These are phyloP conservation scores for Trichosporon sp. DNA, from an alignment of 1,284 basidiomycete species.

Conservation along the genomic window DNA sequence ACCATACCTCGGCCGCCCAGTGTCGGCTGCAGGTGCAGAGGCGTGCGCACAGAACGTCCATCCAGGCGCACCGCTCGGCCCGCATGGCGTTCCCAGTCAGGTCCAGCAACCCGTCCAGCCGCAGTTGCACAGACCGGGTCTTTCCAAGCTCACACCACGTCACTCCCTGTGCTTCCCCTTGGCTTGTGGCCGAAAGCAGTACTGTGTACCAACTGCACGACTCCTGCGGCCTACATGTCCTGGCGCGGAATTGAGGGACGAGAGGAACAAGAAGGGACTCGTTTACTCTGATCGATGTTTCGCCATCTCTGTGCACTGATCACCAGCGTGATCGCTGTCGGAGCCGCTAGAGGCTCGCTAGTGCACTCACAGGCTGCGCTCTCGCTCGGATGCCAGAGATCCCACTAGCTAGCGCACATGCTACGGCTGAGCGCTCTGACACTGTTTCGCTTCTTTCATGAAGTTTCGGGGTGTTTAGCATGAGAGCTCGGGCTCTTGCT, in stretches of 20 bases:
- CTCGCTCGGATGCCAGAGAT: background rate
- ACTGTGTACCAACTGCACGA: background rate
- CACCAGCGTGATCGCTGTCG: background rate
- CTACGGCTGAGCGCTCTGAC: background rate
- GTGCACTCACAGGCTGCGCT: background rate
- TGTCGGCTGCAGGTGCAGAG: too few relatives aligned
- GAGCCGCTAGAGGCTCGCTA: background rate
- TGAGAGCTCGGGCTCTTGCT: too few relatives aligned
- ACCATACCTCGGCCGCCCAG: background rate
- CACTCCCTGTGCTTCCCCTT: too few relatives aligned
- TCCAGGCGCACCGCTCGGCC: too few relatives aligned
- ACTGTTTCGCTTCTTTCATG: background rate
- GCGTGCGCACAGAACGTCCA: background rate
- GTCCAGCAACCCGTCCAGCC: background rate
- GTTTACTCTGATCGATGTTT: background rate
- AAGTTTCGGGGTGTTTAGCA: background rate
- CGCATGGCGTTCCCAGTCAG: too few relatives aligned
- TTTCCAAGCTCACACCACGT: background rate
- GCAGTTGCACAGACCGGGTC: background rate
- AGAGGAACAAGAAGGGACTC: background rate
- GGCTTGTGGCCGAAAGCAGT: background rate
- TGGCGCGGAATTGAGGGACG: background rate
- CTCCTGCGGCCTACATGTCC: background rate
- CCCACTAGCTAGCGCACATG: background rate
- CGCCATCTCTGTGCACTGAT: background rate